phyloP scores from a whole-genome alignment of 441 rosid species.

The Pelargonium cotyledonis region DNA sequence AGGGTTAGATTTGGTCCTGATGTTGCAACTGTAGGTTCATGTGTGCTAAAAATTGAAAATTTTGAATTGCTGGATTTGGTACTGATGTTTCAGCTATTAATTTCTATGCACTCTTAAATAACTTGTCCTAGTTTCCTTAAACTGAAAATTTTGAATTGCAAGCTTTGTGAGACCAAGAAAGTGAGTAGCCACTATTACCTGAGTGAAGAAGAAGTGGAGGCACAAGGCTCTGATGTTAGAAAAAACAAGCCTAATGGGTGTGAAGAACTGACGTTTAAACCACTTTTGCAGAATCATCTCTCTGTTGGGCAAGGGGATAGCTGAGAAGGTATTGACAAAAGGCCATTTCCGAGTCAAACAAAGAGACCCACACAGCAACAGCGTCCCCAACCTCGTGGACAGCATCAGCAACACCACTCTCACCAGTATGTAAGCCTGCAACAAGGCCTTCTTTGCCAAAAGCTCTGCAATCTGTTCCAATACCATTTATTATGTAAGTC shows the following conservation, averaged over 20 bases:
- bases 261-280: conserved; percentile 15
- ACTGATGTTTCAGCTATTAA: background rate
- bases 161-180: background rate
- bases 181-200: background rate
- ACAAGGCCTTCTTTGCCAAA: conserved; percentile 6
- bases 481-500: background rate
- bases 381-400: conserved; percentile 17
- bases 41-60: background rate
- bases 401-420: conserved; percentile 14
- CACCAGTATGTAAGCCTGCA: conserved; percentile 6
- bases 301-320: conserved; percentile 12
- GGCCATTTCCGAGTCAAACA: conserved; percentile 8
- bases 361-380: conserved; percentile 19
- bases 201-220: conserved; percentile 20
- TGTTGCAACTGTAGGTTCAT: no score
- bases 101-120: background rate
- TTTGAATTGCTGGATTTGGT: background rate
- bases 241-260: conserved; percentile 19
- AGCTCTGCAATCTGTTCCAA: conserved; percentile 18
- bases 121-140: no score
- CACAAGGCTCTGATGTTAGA: conserved; percentile 16
- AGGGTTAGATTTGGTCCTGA: no score
- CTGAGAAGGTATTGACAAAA: conserved; percentile 14
- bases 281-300: conserved; percentile 19
- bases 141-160: no score